A percentile compares a stretch with the other conserved stretches of the same genome.
Conservation (phyloP, 257 asterid species). For the Knoxia roxburghii region DNA sequence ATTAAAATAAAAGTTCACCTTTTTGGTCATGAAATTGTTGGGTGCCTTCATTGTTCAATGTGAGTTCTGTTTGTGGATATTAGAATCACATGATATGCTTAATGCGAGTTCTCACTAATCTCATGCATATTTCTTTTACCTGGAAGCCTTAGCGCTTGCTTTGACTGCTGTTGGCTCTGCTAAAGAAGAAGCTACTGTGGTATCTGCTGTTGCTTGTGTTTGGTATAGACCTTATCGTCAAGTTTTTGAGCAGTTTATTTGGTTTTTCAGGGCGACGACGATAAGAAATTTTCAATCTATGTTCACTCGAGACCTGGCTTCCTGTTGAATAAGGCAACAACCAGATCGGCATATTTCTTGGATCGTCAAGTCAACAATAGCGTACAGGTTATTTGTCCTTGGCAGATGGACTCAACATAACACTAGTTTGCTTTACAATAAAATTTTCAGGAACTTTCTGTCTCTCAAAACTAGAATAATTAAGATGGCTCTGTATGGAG, state of each 20-base stretch:
- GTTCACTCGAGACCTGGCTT: constrained; percentile 98
- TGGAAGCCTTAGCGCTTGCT: not conserved
- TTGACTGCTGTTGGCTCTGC: not conserved
- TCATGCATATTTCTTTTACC: not conserved
- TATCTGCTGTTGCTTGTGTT: not conserved
- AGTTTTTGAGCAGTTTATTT: not conserved
- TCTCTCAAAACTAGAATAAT: not conserved
- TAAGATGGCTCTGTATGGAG: not conserved
- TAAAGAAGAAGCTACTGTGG: not conserved
- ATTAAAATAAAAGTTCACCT: too few relatives aligned
- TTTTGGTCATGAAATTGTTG: not conserved
- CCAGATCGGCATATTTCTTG: constrained; percentile 71
- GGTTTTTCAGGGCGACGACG: constrained; percentile 69
- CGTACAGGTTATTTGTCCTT: constrained; percentile 62
- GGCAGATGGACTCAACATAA: not conserved
- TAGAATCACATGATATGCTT: not conserved
- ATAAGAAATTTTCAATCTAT: constrained; percentile 64
- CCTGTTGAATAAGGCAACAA: constrained; percentile 60
- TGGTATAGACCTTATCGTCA: not conserved
- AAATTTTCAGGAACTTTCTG: not conserved
- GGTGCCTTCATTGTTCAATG: not conserved
- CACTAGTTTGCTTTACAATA: not conserved
- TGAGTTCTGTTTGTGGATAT: not conserved
- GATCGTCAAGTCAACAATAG: constrained; percentile 82
- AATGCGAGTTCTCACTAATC: too few relatives aligned